Percentiles rank a stretch among this genome's conserved stretches.
Evolutionary conservation across 2,329 filamentous ascomycete genomes (phyloP).

Genomic region (Epichloe glyceriae): DNA sequence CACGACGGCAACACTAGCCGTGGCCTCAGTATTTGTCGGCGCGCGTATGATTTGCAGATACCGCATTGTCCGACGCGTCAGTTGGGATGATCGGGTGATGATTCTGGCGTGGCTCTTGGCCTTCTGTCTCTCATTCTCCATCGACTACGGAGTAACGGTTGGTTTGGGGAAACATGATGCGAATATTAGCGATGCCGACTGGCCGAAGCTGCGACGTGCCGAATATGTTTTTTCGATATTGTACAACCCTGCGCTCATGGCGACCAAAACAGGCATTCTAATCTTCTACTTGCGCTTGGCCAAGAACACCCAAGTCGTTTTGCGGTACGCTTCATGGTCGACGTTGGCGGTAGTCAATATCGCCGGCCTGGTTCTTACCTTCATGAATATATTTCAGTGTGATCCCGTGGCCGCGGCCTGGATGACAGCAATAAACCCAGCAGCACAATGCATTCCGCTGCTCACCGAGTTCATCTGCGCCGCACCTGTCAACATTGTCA

Average conservation of each 20-base stretch:
- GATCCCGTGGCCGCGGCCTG: constrained; percentile 61
- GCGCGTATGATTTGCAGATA: constrained; percentile 61
- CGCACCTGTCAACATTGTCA: constrained; percentile 83
- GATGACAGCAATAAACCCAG: constrained; percentile 22
- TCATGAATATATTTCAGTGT: constrained; percentile 84
- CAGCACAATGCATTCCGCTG: constrained; percentile 38
- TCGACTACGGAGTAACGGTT: constrained; percentile 48
- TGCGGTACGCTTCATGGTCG: constrained; percentile 70
- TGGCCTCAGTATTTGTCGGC: constrained; percentile 63
- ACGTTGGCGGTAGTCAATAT: constrained; percentile 67
- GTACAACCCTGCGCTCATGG: constrained; percentile 80
- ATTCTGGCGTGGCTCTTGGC: constrained; percentile 63
- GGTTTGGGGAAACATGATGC: constrained; percentile 57
- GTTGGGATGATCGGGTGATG: constrained; percentile 72
- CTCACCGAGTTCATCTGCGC: constrained; percentile 57
- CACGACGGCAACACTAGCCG: constrained; percentile 52
- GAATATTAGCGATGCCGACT: constrained; percentile 40
- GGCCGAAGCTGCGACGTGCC: constrained; percentile 38
- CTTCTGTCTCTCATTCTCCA: constrained; percentile 53
- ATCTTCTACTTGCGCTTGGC: constrained; percentile 80
- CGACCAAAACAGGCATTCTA: constrained; percentile 83
- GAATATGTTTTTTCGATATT: constrained; percentile 54
- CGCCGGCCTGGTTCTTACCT: constrained; percentile 65
- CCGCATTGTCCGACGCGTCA: constrained; percentile 58
- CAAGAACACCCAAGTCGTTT: constrained; percentile 60